Percentiles rank a stretch among this genome's conserved stretches.
These are phyloP conservation scores for Castanopsis chinensis DNA, from an alignment of 306 rosid species.

Conservation along the genomic window DNA sequence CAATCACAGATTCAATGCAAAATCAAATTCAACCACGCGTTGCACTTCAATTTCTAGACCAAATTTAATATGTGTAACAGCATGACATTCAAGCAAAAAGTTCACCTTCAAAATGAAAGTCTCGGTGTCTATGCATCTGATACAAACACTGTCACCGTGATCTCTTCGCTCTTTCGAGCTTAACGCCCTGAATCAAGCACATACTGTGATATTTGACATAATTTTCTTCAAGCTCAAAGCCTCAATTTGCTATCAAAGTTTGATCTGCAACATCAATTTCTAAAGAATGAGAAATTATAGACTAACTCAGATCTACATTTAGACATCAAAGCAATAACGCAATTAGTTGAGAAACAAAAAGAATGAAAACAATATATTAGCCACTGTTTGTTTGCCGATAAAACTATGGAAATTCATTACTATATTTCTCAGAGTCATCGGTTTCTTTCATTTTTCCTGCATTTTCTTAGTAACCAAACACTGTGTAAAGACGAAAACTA, in stretches of 20 bases:
- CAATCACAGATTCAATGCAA: neutral
- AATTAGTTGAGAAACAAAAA: neutral
- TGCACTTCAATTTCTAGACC: too few species aligned
- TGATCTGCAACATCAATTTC: conserved; percentile 13
- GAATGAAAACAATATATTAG: neutral
- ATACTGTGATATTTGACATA: conserved; percentile 60
- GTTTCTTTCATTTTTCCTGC: conserved; percentile 4
- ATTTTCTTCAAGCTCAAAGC: neutral
- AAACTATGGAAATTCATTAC: neutral
- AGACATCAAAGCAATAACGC: neutral
- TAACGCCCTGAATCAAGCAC: conserved; percentile 74
- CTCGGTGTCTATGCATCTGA: conserved; percentile 47
- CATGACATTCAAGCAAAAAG: neutral
- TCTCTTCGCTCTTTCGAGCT: conserved; percentile 60
- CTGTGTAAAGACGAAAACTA: too few species aligned
- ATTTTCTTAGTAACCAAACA: neutral
- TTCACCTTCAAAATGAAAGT: conserved; percentile 69
- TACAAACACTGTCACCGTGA: conserved; percentile 44
- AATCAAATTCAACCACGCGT: neutral
- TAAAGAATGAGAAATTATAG: neutral
- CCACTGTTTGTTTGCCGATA: neutral
- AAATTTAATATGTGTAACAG: neutral
- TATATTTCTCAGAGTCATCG: neutral
- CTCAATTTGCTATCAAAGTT: neutral
- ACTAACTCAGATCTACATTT: neutral